A percentile compares a stretch with the other conserved stretches of the same genome.
phyloP scores from a whole-genome alignment of 441 rosid genomes.

The Adansonia rubrostipa region DNA sequence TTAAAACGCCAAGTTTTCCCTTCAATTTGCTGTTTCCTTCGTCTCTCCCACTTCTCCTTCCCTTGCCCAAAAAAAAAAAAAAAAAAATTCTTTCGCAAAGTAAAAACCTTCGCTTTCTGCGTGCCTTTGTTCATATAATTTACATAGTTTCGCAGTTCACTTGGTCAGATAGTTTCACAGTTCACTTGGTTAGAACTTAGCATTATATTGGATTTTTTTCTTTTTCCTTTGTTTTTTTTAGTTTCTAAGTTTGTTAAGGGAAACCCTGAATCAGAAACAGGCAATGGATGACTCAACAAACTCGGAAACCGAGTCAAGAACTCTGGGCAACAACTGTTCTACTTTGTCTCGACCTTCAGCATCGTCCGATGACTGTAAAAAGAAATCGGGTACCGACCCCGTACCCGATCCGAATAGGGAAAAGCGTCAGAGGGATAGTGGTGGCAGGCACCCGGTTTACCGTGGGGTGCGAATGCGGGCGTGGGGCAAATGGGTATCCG shows the following conservation, averaged over 20 bases:
- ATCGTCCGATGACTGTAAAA: slow-evolving; percentile 10
- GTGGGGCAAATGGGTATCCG: slow-evolving; percentile 35
- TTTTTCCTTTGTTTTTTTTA: background rate
- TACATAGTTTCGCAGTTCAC: background rate
- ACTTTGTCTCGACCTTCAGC: slow-evolving; percentile 8
- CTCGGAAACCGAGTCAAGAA: slow-evolving; percentile 28
- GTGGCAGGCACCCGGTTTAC: slow-evolving; percentile 30
- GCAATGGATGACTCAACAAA: slow-evolving; percentile 29
- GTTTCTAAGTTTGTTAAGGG: background rate
- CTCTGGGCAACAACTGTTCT: slow-evolving; percentile 1
- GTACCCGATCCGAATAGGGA: slow-evolving; percentile 18
- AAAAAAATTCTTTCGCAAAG: background rate
- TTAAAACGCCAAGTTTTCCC: slow-evolving; percentile 25
- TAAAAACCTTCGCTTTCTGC: background rate
- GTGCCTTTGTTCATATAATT: background rate
- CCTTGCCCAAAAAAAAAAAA: background rate
- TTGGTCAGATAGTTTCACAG: background rate
- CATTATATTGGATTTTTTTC: background rate
- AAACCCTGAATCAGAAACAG: background rate
- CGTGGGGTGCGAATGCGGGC: slow-evolving; percentile 34
- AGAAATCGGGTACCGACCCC: slow-evolving; percentile 20
- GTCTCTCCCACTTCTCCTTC: background rate
- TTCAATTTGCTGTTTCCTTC: background rate
- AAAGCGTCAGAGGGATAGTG: slow-evolving; percentile 31
- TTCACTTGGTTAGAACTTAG: background rate